Evolutionary conservation across 1,284 basidiomycete species (phyloP), one percentile per base, ranked within the genome.

Genomic region (Stygiomarasmius scandens): DNA sequence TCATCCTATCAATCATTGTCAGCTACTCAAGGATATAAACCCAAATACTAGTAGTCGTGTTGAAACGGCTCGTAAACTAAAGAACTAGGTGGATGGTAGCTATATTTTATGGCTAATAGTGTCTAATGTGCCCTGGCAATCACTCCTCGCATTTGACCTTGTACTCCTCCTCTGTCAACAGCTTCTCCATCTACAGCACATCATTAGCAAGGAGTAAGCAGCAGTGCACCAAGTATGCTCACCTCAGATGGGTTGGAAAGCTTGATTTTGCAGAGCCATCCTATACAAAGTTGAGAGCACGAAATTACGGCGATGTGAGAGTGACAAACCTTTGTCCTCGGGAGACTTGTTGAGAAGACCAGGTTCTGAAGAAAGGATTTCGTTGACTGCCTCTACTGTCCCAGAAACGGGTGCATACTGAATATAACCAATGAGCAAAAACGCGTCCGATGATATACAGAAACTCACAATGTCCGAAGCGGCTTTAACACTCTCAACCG

Each of bases 401-500:
- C 96, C 97, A 4, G 93, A 93, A 44, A 98, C 85, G 36, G 96
- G 97, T 9, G 96, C 93, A 75, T 94, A 99, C 91, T 93, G 59
- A 19, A 59, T 16, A 32, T 54, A 56, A 9, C 5, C 16, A n/a
- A n/a, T 41, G 38, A 16, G 11, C 16, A 41, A 41, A n/a, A 41
- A 41, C 38, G 14, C n/a, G 14, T 4, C 38, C 38, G n/a, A 41
- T 58, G 27, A 55, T 34, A n/a, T n/a, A n/a, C n/a, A 34, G 48
- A 49, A 34, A 81, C 81, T 61, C 72, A 91, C 91, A 70, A 98
- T 96, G 73, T 98, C 96, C 6, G 95, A 97, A 32, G 95, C 95
- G 43, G 96, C 95, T 75, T 99, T 99, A 63, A 99, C 96, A 64
- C 95, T 97, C 77, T 99, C 96, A 24, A 99, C 95, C 6, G 95